Percentiles rank a stretch among this genome's conserved stretches.
These are phyloP conservation scores for Friedmanniomyces simplex DNA, from an alignment of 495 filamentous ascomycete species.

Conservation along the genomic window DNA sequence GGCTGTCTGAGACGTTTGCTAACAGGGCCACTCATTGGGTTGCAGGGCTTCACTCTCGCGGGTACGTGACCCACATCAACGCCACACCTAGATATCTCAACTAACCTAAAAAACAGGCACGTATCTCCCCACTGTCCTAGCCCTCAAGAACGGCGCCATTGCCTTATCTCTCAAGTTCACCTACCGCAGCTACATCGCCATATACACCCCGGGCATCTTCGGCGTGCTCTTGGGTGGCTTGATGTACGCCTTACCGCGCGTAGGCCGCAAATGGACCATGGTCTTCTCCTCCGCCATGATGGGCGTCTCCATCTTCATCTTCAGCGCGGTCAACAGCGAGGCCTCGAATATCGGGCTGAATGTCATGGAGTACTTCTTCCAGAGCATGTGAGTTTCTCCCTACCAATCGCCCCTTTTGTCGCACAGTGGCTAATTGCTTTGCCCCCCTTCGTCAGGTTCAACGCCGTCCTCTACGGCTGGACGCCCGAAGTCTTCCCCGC, in stretches of 20 bases:
- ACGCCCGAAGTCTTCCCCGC: slow-evolving; percentile 48
- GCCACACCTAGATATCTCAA: too few species aligned
- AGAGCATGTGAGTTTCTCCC: slow-evolving; percentile 28
- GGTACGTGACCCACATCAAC: slow-evolving; percentile 17
- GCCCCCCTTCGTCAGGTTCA: slow-evolving; percentile 34
- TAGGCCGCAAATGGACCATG: slow-evolving; percentile 28
- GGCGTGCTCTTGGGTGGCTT: slow-evolving; percentile 35
- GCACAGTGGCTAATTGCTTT: background rate
- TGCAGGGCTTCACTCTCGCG: slow-evolving; percentile 38
- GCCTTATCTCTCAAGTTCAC: slow-evolving; percentile 28
- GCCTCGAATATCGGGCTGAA: slow-evolving; percentile 38
- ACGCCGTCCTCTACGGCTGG: slow-evolving; percentile 48
- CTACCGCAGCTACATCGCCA: slow-evolving; percentile 37
- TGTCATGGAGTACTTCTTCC: slow-evolving; percentile 41
- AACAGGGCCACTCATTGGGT: slow-evolving; percentile 29
- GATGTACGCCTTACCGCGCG: slow-evolving; percentile 30
- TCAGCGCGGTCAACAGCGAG: slow-evolving; percentile 34
- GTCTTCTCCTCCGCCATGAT: slow-evolving; percentile 38
- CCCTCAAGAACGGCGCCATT: slow-evolving; percentile 31
- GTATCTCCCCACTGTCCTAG: slow-evolving; percentile 35
- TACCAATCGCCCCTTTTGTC: background rate
- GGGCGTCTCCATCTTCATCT: slow-evolving; percentile 37
- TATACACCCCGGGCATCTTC: slow-evolving; percentile 37
- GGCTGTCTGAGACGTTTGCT: background rate
- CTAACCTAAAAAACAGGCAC: too few species aligned